A percentile compares a stretch with the other conserved stretches of the same genome.
Evolutionary conservation across 495 filamentous ascomycete species (phyloP).

Genomic region (Podospora comata): DNA sequence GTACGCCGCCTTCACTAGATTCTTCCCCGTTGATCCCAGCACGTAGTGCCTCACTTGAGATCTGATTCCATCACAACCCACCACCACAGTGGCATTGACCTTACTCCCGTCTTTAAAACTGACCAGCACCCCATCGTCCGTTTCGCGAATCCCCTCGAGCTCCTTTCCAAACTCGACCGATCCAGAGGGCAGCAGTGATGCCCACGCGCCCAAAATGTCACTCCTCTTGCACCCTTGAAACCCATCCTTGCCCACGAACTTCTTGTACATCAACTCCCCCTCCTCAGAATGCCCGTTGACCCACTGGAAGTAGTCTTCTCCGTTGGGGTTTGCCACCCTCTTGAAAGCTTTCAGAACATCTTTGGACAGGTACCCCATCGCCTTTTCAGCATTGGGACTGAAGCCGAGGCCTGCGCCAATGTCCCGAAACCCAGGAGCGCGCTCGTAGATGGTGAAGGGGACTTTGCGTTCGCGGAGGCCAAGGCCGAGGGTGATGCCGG

Average conservation of each 20-base stretch:
- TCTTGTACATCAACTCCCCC: conserved; percentile 32
- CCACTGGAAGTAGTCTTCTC: conserved; percentile 46
- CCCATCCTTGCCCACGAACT: conserved; percentile 39
- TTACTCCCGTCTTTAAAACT: conserved; percentile 37
- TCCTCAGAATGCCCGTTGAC: conserved; percentile 32
- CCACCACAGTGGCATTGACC: conserved; percentile 37
- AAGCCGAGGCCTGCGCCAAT: conserved; percentile 60
- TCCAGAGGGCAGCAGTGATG: conserved; percentile 24
- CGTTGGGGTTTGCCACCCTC: conserved; percentile 37
- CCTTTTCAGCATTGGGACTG: conserved; percentile 55
- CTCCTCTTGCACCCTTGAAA: conserved; percentile 43
- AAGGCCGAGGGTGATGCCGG: conserved; percentile 54
- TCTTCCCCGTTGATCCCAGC: conserved; percentile 9
- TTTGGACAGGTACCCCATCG: conserved; percentile 51
- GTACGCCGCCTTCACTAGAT: conserved; percentile 27
- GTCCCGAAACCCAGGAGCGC: conserved; percentile 49
- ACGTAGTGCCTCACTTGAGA: conserved; percentile 40
- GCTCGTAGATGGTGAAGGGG: conserved; percentile 55
- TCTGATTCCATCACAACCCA: conserved; percentile 48
- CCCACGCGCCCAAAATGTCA: conserved; percentile 45
- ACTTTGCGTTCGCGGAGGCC: conserved; percentile 53
- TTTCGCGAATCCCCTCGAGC: conserved; percentile 19
- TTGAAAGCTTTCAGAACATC: conserved; percentile 34
- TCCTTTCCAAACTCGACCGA: conserved; percentile 38
- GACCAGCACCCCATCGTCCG: conserved; percentile 24